Conservation (phyloP, 2,329 filamentous ascomycete genomes). For the Cladosporium sp. region DNA sequence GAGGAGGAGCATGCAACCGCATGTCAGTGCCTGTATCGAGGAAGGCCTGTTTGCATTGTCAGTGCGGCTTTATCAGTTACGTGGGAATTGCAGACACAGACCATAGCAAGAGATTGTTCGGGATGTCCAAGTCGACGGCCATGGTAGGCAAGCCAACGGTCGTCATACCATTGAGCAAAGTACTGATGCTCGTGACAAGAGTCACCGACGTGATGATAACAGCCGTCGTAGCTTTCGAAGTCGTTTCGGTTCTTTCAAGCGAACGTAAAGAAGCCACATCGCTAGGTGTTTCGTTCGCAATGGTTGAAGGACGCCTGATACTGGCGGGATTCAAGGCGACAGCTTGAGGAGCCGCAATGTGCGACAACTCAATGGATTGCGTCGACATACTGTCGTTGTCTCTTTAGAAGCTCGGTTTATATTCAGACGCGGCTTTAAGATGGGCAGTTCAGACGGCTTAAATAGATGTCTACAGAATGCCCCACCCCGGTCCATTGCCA, state of each 20-base stretch:
- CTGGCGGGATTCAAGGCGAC: background rate
- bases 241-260: constrained; percentile 4
- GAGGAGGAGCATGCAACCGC: constrained; percentile 47
- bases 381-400: constrained; percentile 7
- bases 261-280: constrained; percentile 2
- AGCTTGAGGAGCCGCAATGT: constrained; percentile 5
- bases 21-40: constrained; percentile 35
- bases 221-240: constrained; percentile 19
- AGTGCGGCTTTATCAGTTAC: background rate
- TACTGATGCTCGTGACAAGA: constrained; percentile 22
- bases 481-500: too few relatives aligned
- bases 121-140: constrained; percentile 32
- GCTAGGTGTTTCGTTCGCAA: background rate
- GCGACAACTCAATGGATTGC: constrained; percentile 12
- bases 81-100: background rate
- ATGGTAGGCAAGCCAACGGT: constrained; percentile 42
- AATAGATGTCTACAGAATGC: too few relatives aligned
- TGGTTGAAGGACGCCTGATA: constrained; percentile 11
- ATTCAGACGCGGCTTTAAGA: too few relatives aligned
- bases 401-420: too few relatives aligned
- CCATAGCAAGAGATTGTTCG: constrained; percentile 24
- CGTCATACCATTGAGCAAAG: constrained; percentile 36
- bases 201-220: constrained; percentile 25
- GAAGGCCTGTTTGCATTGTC: constrained; percentile 22
- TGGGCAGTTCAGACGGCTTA: too few relatives aligned